Evolutionary conservation across 78 protist genomes (phyloP), one percentile per base, ranked within the genome.

Genomic region (Mantamonas sphyraenae): DNA sequence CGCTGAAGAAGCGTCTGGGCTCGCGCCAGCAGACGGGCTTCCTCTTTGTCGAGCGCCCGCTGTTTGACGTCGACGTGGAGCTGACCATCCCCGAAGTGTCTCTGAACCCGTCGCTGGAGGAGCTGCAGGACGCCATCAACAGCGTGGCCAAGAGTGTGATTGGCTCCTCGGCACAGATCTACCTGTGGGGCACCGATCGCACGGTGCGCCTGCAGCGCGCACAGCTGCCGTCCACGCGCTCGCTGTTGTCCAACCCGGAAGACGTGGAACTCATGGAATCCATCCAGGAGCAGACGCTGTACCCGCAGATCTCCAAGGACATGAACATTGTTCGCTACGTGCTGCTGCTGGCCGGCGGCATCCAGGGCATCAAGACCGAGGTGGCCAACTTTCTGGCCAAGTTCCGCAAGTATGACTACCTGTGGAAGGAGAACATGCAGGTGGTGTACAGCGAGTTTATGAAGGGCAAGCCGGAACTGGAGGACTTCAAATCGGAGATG

Each of bases 381-480:
- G 62, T 75, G 35, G 3, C 16, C 26, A 31, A 2, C 22, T 74
- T 39, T 53, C 62, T 82, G 39, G 30, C 26, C 45, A 28, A 61
- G 28, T 75, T 82, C 69, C 2, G 10, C 30, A 24, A 43, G 66
- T 71, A 59, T 70, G 59, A 75, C 56, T 59, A 55, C 42, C 73
- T 79, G 53, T 84, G 89, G 89, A 30, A 58, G 28, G 76, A 51
- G 26, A 64, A 67, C 70, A 65, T 37, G 63, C 43, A 35, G 58
- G 59, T 59, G n/a, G 80, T 7, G 60, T 63, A 56, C 39, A 2
- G 1, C 31, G 51, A 35, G 24, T 79, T 85, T 60, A 20, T 74
- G 51, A 17, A 3, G 51, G 2, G n/a, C 22, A 26, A 55, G 17
- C 82, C 88, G 34, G 31, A 4, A 8, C n/a, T 68, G 28, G 82